Evolutionary conservation across 2,329 filamentous ascomycete species (phyloP).

Genomic region (Stemphylium lycopersici): DNA sequence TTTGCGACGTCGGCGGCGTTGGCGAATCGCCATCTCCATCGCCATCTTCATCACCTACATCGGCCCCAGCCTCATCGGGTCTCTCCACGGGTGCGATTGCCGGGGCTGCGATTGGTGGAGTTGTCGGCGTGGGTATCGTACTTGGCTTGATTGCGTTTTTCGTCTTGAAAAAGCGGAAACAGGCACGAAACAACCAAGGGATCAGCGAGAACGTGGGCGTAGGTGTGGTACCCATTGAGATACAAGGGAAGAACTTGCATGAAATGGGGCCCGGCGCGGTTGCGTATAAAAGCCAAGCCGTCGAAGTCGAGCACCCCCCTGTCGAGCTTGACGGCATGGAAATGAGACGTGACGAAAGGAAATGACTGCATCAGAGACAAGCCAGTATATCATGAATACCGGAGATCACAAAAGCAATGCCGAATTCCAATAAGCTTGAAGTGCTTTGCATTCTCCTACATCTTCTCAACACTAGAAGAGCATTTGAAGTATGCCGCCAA

Average conservation of each 20-base stretch:
- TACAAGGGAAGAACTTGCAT: slow-evolving; percentile 6
- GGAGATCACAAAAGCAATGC: no score
- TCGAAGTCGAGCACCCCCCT: slow-evolving; percentile 9
- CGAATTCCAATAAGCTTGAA: no score
- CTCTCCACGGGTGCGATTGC: slow-evolving; percentile 6
- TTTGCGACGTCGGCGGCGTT: slow-evolving; percentile 1
- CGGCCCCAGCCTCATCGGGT: not conserved
- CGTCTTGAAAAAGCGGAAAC: slow-evolving; percentile 3
- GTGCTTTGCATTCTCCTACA: no score
- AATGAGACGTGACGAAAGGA: not conserved
- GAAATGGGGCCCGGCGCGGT: slow-evolving; percentile 6
- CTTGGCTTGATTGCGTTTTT: slow-evolving; percentile 1
- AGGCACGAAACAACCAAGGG: not conserved
- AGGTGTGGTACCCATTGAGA: not conserved
- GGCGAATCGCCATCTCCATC: not conserved
- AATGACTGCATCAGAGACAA: no score
- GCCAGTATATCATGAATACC: no score
- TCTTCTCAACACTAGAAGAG: no score
- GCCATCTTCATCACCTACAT: not conserved
- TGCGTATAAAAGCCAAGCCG: slow-evolving; percentile 3
- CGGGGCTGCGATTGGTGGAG: slow-evolving; percentile 7
- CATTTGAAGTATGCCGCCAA: no score
- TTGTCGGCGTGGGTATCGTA: not conserved
- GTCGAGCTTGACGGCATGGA: slow-evolving; percentile 6
- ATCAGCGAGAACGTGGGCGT: not conserved